phyloP scores from a whole-genome alignment of 306 rosid species.

The Abrus precatorius region DNA sequence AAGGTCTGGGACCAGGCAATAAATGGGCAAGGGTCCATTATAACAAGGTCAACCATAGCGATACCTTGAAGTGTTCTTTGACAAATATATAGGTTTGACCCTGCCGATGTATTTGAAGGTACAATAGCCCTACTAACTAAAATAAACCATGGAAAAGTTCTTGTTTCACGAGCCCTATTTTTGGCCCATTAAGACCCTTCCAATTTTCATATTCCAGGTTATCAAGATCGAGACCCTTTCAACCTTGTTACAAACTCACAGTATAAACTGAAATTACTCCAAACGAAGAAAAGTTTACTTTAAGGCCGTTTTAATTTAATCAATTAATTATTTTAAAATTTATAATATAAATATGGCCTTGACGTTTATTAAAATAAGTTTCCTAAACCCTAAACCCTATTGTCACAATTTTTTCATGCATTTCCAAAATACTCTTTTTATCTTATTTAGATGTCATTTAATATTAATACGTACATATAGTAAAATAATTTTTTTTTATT shows the following conservation, averaged over 20 bases:
- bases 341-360: too few species aligned
- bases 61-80: conserved; percentile 7
- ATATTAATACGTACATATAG: too few species aligned
- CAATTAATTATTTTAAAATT: too few species aligned
- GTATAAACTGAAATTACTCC: not conserved
- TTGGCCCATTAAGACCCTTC: not conserved
- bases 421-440: too few species aligned
- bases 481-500: too few species aligned
- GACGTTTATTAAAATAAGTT: too few species aligned
- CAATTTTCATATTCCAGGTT: not conserved
- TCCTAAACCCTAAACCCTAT: too few species aligned
- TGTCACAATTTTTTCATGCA: too few species aligned
- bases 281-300: not conserved
- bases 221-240: conserved; percentile 15
- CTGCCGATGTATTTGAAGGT: not conserved
- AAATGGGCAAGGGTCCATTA: conserved; percentile 18
- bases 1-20: conserved; percentile 13
- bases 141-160: not conserved
- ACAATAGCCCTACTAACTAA: conserved; percentile 18
- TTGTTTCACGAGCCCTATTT: not conserved
- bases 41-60: conserved; percentile 48
- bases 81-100: conserved; percentile 32
- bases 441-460: too few species aligned
- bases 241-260: not conserved
- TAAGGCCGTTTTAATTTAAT: not conserved